Evolutionary conservation across 2,329 filamentous ascomycete species (phyloP), one percentile per base, ranked within the genome.

Genomic region (Fusarium sp.): DNA sequence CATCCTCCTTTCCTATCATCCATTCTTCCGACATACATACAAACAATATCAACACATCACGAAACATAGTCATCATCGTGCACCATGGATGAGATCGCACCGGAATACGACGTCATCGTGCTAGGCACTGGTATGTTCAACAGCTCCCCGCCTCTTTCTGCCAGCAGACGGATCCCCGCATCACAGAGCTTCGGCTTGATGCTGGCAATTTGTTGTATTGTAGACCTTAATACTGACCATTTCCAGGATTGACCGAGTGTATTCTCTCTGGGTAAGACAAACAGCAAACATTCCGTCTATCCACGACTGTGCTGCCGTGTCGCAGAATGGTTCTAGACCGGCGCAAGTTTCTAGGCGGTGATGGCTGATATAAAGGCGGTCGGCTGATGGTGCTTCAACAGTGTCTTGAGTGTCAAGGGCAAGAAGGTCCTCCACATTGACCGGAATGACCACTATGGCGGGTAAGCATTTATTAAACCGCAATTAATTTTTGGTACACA

Each of bases 361-460:
- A 52, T 67, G 54, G 46, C 46, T 68, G 51, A 68, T 70, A 67
- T 65, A 70, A 68, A 70, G 67, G 60, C 60, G 54, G 56, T 73
- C 65, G 69, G 67, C 73, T 75, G 54, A 75, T 58, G 17, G 36
- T 63, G 36, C 39, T 58, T 49, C 65, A 34, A 65, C 56, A 80
- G 94, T 83, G 94, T 99, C 67, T 85, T 98, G 80, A 97, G 94
- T 85, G 95, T 98, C 77, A 98, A 98, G 87, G 95, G 95, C 82
- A 95, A 97, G 88, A 98, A 98, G 87, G 96, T 99, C 78, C 89
- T 99, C 72, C 96, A 99, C 85, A 97, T 99, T 81, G 96, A 98
- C 84, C 92, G 94, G 80, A 98, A 98, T 81, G 94, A 97, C 81
- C 94, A 98, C 86, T 98, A 98, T 79, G 96, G 96, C 88, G 96